A percentile compares a stretch with the other conserved stretches of the same genome.
Conservation (phyloP, 116 monocot genomes). For the Thalassia testudinum region DNA sequence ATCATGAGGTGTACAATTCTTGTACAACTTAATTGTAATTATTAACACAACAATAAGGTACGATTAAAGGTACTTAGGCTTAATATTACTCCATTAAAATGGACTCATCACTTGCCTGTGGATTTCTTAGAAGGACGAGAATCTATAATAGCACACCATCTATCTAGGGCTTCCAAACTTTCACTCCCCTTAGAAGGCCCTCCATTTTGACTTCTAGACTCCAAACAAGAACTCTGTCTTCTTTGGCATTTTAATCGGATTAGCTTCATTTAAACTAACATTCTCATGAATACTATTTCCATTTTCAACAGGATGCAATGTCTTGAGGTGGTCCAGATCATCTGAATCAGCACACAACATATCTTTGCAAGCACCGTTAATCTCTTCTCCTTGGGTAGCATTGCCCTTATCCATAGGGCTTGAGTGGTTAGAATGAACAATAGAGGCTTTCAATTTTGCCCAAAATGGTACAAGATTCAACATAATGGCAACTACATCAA, state of each 20-base stretch:
- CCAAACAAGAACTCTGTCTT: constrained; percentile 1
- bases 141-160: constrained; percentile 31
- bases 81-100: too few species aligned
- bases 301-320: constrained; percentile 5
- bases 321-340: neutral
- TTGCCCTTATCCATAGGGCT: constrained; percentile 5
- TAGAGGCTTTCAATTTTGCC: constrained; percentile 55
- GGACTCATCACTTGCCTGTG: too few species aligned
- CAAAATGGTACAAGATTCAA: constrained; percentile 9
- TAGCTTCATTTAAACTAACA: constrained; percentile 6
- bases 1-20: too few species aligned
- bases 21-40: too few species aligned
- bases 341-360: constrained; percentile 1
- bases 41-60: too few species aligned
- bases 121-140: constrained; percentile 57
- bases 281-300: constrained; percentile 9
- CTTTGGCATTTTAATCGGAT: constrained; percentile 1
- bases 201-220: constrained; percentile 2
- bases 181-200: constrained; percentile 5
- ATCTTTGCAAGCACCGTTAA: neutral
- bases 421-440: constrained; percentile 9
- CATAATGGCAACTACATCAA: constrained; percentile 77
- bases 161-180: constrained; percentile 35
- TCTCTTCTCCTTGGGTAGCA: constrained; percentile 10
- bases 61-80: too few species aligned